A percentile compares a stretch with the other conserved stretches of the same genome.
These are phyloP conservation scores for Amanita rubescens DNA, from an alignment of 768 basidiomycete genomes.

Conservation along the genomic window DNA sequence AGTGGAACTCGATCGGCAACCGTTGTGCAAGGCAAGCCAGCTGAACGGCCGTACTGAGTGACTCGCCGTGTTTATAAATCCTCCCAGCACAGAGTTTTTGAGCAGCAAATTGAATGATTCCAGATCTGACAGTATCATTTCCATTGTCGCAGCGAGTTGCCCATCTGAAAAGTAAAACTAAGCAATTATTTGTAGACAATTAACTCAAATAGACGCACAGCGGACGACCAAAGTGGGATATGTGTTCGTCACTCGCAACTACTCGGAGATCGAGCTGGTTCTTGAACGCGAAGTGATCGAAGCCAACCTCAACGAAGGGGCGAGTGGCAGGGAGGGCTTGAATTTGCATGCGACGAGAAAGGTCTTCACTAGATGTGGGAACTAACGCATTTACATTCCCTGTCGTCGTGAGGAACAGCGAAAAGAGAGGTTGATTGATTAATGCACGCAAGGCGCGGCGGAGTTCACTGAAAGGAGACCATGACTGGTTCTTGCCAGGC, in stretches of 20 bases:
- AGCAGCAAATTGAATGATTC: conserved; percentile 3
- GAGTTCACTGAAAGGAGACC: conserved; percentile 1
- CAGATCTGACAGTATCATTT: not conserved
- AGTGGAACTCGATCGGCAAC: conserved; percentile 3
- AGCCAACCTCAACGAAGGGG: not conserved
- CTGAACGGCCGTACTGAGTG: too few relatives aligned
- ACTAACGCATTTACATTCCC: not conserved
- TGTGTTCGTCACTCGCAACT: not conserved
- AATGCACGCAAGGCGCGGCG: not conserved
- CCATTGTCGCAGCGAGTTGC: not conserved
- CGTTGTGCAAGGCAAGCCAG: conserved; percentile 1
- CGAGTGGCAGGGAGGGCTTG: not conserved
- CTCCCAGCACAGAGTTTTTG: not conserved
- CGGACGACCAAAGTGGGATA: conserved; percentile 1
- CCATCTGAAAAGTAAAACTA: conserved; percentile 1
- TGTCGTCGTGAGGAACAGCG: conserved; percentile 1
- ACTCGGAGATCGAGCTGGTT: not conserved
- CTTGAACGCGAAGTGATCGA: conserved; percentile 1
- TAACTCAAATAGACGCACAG: not conserved
- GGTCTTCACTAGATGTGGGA: not conserved
- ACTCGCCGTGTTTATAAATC: not conserved
- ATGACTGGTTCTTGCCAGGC: not conserved
- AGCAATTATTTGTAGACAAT: conserved; percentile 1
- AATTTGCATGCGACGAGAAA: conserved; percentile 1
- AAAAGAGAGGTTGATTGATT: not conserved